Percentiles rank a stretch among this genome's conserved stretches.
Evolutionary conservation across 208 protist species (phyloP).

Genomic region (Acanthamoeba triangularis): DNA sequence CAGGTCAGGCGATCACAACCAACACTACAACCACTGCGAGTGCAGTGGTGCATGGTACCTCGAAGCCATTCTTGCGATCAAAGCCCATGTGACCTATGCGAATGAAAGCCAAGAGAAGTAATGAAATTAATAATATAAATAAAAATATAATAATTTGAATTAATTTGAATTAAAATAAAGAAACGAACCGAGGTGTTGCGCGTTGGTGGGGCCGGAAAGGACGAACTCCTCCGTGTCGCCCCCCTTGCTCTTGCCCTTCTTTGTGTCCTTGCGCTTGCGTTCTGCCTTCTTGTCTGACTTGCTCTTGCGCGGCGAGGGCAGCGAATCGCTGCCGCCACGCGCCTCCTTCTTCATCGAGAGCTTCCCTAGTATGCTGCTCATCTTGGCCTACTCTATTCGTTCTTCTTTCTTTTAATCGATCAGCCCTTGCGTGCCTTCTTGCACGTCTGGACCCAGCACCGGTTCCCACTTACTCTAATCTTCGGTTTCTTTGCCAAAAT

Average conservation of each 20-base stretch:
- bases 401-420: too few species aligned
- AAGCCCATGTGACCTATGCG: slow-evolving; percentile 2
- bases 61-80: slow-evolving; percentile 44
- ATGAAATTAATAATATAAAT: background rate
- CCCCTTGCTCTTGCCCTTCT: background rate
- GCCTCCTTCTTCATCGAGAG: background rate
- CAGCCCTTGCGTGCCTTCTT: too few species aligned
- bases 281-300: too few species aligned
- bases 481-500: too few species aligned
- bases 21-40: background rate
- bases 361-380: background rate
- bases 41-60: background rate
- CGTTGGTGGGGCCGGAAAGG: slow-evolving; percentile 28
- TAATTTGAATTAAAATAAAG: background rate
- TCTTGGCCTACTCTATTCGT: background rate
- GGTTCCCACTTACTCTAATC: too few species aligned
- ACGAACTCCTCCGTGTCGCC: slow-evolving; percentile 5
- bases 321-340: too few species aligned
- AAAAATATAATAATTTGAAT: background rate
- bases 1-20: background rate
- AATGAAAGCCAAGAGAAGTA: background rate
- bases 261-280: background rate
- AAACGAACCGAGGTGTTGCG: slow-evolving; percentile 24
- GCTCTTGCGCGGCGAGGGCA: background rate
- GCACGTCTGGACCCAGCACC: too few species aligned